These are phyloP conservation scores for Pichia cabralensis DNA, from an alignment of 805 yeast genomes.

Conservation along the genomic window DNA sequence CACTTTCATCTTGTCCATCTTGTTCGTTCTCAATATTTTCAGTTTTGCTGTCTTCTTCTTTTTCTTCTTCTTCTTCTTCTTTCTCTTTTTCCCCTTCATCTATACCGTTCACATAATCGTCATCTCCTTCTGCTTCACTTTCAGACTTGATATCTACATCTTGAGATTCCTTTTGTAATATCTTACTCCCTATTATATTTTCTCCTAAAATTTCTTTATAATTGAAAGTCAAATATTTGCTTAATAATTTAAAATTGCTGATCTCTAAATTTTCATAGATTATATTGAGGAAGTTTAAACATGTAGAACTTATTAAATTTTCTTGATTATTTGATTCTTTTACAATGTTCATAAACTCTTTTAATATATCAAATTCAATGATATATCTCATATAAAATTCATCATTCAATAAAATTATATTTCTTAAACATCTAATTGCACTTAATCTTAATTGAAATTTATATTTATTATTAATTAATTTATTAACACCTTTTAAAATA, in stretches of 20 bases:
- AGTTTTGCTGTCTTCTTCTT: no score
- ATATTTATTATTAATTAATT: slow-evolving; percentile 32
- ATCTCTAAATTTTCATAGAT: slow-evolving; percentile 14
- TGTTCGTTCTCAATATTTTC: no score
- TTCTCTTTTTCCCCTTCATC: no score
- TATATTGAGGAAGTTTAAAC: slow-evolving; percentile 44
- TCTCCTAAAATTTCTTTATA: slow-evolving; percentile 7
- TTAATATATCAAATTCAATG: slow-evolving; percentile 45
- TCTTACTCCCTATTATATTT: not conserved
- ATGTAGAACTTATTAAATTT: slow-evolving; percentile 64
- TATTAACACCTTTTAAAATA: slow-evolving; percentile 45
- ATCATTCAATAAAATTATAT: slow-evolving; percentile 53
- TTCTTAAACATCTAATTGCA: slow-evolving; percentile 59
- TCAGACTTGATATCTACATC: no score
- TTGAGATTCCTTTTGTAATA: no score
- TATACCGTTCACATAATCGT: no score
- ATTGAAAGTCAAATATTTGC: slow-evolving; percentile 14
- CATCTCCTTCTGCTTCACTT: no score
- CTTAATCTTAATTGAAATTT: slow-evolving; percentile 51
- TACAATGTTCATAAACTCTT: slow-evolving; percentile 37
- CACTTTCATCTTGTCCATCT: no score
- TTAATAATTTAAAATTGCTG: slow-evolving; percentile 15
- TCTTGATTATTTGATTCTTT: slow-evolving; percentile 38
- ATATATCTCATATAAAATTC: slow-evolving; percentile 48
- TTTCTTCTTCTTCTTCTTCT: no score